These are phyloP conservation scores for Didymella arachidicola DNA, from an alignment of 2,329 filamentous ascomycete species.

Conservation along the genomic window DNA sequence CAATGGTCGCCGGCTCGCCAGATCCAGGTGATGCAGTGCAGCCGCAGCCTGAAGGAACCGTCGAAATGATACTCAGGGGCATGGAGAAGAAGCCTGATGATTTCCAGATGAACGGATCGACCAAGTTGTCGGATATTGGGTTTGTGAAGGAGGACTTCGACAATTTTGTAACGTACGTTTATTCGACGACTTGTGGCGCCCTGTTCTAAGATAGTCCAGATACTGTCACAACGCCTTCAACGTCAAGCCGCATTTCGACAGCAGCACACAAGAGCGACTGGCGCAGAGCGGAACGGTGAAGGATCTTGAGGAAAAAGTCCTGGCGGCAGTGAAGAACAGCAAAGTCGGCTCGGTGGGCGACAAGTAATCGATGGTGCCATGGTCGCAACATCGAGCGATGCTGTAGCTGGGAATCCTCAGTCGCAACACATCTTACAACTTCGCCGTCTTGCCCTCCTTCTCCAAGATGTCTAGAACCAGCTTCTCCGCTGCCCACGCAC, in stretches of 20 bases:
- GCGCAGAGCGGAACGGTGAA: conserved; percentile 11
- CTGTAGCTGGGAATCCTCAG: not conserved
- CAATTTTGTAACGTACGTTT: conserved; percentile 11
- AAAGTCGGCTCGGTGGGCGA: conserved; percentile 9
- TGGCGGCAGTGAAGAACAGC: conserved; percentile 6
- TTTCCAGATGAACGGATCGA: conserved; percentile 4
- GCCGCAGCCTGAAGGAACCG: conserved; percentile 6
- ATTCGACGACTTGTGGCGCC: too few species aligned
- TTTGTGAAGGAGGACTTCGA: conserved; percentile 13
- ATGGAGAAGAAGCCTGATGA: conserved; percentile 20
- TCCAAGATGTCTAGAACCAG: conserved; percentile 45
- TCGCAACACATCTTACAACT: conserved; percentile 6
- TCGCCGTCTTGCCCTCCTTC: conserved; percentile 21
- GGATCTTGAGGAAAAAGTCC: conserved; percentile 10
- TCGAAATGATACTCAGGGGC: conserved; percentile 16
- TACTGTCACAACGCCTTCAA: conserved; percentile 17
- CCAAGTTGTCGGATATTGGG: conserved; percentile 12
- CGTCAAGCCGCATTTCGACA: conserved; percentile 11
- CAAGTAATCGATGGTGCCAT: not conserved
- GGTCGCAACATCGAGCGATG: not conserved
- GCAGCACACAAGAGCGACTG: conserved; percentile 11
- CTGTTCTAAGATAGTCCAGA: not conserved
- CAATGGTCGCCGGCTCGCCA: conserved; percentile 9
- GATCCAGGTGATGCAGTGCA: conserved; percentile 4
- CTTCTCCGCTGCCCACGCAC: conserved; percentile 51